Evolutionary conservation across 352 stramenopile genomes (phyloP).

Genomic region (Thalassiosira mediterranea): DNA sequence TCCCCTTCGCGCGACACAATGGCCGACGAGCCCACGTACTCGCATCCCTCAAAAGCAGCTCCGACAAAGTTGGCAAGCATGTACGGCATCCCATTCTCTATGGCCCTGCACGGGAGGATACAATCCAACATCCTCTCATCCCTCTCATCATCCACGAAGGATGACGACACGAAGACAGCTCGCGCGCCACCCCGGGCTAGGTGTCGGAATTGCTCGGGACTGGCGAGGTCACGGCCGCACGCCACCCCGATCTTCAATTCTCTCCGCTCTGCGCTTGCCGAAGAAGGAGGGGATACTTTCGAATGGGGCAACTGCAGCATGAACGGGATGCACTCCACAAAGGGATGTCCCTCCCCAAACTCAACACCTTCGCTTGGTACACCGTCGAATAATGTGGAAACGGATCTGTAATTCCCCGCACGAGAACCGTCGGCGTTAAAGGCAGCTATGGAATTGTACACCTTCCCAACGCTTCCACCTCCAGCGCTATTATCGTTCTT

Average conservation of each 20-base stretch:
- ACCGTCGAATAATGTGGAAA: too few relatives aligned
- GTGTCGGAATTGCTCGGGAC: conserved; percentile 8
- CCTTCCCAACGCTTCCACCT: background rate
- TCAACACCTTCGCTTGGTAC: background rate
- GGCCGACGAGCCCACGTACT: conserved; percentile 24
- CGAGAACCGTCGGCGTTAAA: conserved; percentile 28
- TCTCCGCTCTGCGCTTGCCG: background rate
- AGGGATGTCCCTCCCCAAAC: conserved; percentile 4
- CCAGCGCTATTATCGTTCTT: background rate
- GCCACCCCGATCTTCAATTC: conserved; percentile 27
- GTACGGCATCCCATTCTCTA: conserved; percentile 24
- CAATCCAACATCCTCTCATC: conserved; percentile 9
- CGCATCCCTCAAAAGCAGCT: background rate
- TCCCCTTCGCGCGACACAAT: conserved; percentile 20
- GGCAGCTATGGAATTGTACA: conserved; percentile 24
- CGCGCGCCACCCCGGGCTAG: conserved; percentile 15
- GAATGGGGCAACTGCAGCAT: conserved; percentile 13
- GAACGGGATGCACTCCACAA: conserved; percentile 23
- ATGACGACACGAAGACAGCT: conserved; percentile 10
- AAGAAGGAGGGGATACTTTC: background rate
- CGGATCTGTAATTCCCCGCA: conserved; percentile 18
- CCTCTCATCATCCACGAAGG: conserved; percentile 5
- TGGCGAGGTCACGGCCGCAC: conserved; percentile 18
- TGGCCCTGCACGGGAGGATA: conserved; percentile 9
- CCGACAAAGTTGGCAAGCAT: conserved; percentile 5